Conservation (phyloP, 2,329 filamentous ascomycete genomes). For the Cercospora sp. region DNA sequence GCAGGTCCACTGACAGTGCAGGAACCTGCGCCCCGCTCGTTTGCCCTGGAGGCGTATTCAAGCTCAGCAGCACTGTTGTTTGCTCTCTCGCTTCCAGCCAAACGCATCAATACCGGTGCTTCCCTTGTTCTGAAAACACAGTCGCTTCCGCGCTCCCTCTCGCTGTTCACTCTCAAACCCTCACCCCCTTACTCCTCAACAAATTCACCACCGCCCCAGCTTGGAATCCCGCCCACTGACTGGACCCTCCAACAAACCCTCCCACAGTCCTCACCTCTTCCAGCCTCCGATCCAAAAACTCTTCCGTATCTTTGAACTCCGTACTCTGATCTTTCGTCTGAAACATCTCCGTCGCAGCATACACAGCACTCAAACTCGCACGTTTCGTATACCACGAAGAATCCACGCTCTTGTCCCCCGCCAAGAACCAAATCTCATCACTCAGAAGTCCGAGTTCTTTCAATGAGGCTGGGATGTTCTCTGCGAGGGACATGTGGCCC, state of each 20-base stretch:
- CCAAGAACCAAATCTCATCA: conserved; percentile 90
- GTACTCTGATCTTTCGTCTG: conserved; percentile 85
- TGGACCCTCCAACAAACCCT: conserved; percentile 61
- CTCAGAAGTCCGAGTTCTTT: conserved; percentile 75
- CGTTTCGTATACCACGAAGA: conserved; percentile 82
- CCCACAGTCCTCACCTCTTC: conserved; percentile 67
- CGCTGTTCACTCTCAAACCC: conserved; percentile 58
- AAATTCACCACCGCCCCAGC: conserved; percentile 75
- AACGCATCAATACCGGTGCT: too few species aligned
- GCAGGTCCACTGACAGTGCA: too few species aligned
- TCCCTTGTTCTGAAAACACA: too few species aligned
- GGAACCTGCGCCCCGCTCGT: too few species aligned
- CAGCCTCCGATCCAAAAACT: conserved; percentile 75
- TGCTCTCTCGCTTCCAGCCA: too few species aligned
- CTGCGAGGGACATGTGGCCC: conserved; percentile 83
- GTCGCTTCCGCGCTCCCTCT: too few species aligned
- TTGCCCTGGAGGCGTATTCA: too few species aligned
- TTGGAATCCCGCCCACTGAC: conserved; percentile 81
- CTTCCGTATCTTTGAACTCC: conserved; percentile 72
- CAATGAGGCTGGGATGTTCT: conserved; percentile 72
- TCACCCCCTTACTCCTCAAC: conserved; percentile 81
- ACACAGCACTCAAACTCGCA: conserved; percentile 63
- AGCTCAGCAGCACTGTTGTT: too few species aligned
- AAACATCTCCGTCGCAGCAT: conserved; percentile 76
- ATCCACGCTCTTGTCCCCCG: conserved; percentile 80